Conservation (phyloP, 495 filamentous ascomycete genomes). For the Tuber aestivum region DNA sequence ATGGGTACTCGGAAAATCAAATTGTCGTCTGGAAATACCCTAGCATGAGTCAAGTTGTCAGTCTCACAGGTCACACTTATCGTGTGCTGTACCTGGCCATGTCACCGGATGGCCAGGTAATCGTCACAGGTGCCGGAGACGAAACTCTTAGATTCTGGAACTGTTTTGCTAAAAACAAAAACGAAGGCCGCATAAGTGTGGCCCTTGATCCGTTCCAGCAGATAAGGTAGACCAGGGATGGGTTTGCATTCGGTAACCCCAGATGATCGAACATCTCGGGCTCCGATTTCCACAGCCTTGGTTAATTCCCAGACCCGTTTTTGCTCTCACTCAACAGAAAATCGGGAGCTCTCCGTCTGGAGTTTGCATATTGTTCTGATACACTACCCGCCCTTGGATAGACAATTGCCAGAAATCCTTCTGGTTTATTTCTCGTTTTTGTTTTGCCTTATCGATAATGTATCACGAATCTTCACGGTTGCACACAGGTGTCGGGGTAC, state of each 20-base stretch:
- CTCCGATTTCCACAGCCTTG: not conserved
- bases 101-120: constrained; percentile 87
- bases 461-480: constrained; percentile 2
- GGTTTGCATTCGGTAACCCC: not conserved
- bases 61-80: constrained; percentile 91
- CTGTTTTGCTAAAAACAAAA: constrained; percentile 68
- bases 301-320: not conserved
- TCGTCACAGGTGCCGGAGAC: constrained; percentile 94
- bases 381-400: not conserved
- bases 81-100: constrained; percentile 93
- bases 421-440: not conserved
- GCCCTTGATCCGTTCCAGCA: constrained; percentile 42
- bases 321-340: not conserved
- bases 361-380: not conserved
- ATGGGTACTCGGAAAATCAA: constrained; percentile 96
- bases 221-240: constrained; percentile 34
- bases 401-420: not conserved
- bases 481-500: constrained; percentile 1
- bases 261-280: not conserved
- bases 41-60: constrained; percentile 91
- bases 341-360: not conserved
- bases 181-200: constrained; percentile 46
- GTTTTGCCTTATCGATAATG: constrained; percentile 6
- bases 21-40: constrained; percentile 99
- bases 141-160: constrained; percentile 97